Conservation (phyloP, 371 early-diverging fungal genomes). For the Nosema muscidifuracis region DNA sequence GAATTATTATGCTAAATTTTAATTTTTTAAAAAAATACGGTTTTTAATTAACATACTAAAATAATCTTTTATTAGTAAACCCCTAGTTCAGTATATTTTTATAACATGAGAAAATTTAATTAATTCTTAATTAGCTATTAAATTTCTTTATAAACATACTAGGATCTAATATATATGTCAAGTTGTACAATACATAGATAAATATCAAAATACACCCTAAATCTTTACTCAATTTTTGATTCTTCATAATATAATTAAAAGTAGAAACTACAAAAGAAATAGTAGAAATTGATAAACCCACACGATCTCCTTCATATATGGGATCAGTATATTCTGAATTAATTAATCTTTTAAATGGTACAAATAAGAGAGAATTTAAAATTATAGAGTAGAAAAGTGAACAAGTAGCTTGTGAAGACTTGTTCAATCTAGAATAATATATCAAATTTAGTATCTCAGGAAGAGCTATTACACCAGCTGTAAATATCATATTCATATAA, state of each 20-base stretch:
- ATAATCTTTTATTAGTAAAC: no score
- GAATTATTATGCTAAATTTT: no score
- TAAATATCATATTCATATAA: background rate
- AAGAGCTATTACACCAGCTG: background rate
- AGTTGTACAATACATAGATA: constrained; percentile 12
- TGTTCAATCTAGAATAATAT: background rate
- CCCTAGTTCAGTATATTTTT: no score
- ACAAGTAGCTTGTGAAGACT: background rate
- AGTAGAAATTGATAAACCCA: constrained; percentile 14
- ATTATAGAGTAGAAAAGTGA: constrained; percentile 24
- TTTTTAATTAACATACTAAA: no score
- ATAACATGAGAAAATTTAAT: no score
- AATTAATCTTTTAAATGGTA: background rate
- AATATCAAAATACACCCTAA: constrained; percentile 19
- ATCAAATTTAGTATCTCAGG: background rate
- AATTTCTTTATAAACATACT: constrained; percentile 11
- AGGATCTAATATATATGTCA: constrained; percentile 19
- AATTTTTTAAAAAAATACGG: no score
- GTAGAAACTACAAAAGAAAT: constrained; percentile 6
- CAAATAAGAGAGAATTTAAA: constrained; percentile 5
- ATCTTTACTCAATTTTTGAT: constrained; percentile 27
- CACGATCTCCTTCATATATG: background rate
- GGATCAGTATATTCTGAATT: background rate
- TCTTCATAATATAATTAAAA: constrained; percentile 29
- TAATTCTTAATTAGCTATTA: no score